These are phyloP conservation scores for Aphanoascus verrucosus DNA, from an alignment of 2,329 filamentous ascomycete species.

Conservation along the genomic window DNA sequence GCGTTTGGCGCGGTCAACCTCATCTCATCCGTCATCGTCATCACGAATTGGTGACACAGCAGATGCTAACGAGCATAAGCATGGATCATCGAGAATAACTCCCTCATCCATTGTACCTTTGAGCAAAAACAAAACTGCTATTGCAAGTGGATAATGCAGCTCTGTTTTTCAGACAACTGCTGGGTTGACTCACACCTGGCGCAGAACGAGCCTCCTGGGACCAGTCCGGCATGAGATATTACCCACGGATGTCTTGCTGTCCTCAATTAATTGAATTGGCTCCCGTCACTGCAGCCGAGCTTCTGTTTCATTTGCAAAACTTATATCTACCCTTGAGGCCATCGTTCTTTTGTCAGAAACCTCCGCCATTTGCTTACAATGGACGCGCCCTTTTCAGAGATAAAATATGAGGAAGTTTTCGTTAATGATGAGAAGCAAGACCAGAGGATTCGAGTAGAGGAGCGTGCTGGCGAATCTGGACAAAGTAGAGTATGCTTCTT, in stretches of 20 bases:
- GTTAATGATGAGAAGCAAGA: neutral
- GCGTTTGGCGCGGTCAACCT: neutral
- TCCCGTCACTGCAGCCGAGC: neutral
- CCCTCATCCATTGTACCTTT: neutral
- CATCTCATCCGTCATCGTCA: neutral
- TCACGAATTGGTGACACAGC: neutral
- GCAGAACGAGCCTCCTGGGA: neutral
- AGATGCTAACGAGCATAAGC: neutral
- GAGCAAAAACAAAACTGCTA: neutral
- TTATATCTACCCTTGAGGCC: no score
- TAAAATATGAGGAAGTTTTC: neutral
- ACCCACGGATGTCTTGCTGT: neutral
- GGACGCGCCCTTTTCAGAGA: neutral
- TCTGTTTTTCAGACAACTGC: neutral
- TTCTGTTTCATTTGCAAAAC: neutral
- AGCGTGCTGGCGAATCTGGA: constrained; percentile 12
- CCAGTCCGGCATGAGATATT: neutral
- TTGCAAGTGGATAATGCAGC: neutral
- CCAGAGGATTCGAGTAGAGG: constrained; percentile 13
- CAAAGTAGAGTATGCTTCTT: constrained; percentile 24
- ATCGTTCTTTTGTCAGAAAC: no score
- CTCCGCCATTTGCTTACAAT: neutral
- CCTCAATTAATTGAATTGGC: neutral
- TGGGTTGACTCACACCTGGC: neutral
- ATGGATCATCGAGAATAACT: neutral